phyloP scores from a whole-genome alignment of 1,284 basidiomycete species.

The Ceratobasidium sp. region DNA sequence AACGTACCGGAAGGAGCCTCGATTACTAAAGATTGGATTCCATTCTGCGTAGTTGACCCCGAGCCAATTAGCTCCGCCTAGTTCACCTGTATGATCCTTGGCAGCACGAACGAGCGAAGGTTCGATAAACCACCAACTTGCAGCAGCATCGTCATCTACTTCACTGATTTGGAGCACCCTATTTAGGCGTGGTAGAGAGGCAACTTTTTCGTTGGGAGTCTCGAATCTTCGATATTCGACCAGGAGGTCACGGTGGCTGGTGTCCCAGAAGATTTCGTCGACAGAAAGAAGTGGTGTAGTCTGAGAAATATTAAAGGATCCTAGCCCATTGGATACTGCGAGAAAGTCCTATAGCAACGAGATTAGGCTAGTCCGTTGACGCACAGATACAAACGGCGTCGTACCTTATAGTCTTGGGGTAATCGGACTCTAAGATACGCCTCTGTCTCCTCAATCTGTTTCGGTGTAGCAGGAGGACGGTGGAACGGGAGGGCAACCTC shows the following conservation, averaged over 20 bases:
- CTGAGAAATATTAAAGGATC: slow-evolving; percentile 6
- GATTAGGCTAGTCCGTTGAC: background rate
- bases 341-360: slow-evolving; percentile 9
- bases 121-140: slow-evolving; percentile 15
- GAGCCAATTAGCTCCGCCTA: background rate
- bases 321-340: background rate
- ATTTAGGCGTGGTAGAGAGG: background rate
- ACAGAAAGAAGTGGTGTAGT: slow-evolving; percentile 15
- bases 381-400: background rate
- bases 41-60: slow-evolving; percentile 24
- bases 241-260: background rate
- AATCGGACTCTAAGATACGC: background rate
- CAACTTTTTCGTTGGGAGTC: background rate
- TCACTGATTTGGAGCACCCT: slow-evolving; percentile 18
- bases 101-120: background rate
- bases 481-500: background rate
- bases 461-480: background rate
- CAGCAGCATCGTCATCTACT: background rate
- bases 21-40: slow-evolving; percentile 12
- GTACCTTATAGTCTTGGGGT: slow-evolving; percentile 26
- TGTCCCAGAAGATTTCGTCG: slow-evolving; percentile 27
- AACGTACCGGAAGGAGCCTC: slow-evolving; percentile 14
- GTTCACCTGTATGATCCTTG: background rate
- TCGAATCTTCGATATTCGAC: slow-evolving; percentile 26
- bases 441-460: background rate